A percentile compares a stretch with the other conserved stretches of the same genome.
phyloP scores from a whole-genome alignment of 305 asterid species.

The Fraxinus xanthoxyloides region DNA sequence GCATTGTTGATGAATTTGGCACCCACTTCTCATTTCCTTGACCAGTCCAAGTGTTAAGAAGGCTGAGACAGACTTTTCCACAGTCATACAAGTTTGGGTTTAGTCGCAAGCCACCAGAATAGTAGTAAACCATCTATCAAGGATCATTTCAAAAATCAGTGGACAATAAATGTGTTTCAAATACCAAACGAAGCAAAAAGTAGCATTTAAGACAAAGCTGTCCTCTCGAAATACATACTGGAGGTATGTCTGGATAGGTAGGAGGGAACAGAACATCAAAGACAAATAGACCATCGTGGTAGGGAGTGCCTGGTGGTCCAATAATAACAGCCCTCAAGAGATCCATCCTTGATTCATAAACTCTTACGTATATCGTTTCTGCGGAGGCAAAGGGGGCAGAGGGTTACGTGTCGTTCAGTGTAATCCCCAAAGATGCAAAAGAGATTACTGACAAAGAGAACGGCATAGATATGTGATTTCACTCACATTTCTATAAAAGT shows the following conservation, averaged over 20 bases:
- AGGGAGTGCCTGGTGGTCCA: constrained; percentile 69
- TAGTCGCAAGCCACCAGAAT: constrained; percentile 57
- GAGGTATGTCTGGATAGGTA: constrained; percentile 49
- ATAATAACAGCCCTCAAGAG: constrained; percentile 57
- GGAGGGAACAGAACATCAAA: constrained; percentile 52
- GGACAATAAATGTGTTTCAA: not conserved
- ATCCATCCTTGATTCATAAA: constrained; percentile 57
- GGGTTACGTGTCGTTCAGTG: not conserved
- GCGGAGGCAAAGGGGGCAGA: constrained; percentile 2
- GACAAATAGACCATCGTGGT: constrained; percentile 63
- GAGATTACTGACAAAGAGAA: not conserved
- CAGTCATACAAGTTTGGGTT: constrained; percentile 61
- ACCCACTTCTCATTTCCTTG: constrained; percentile 48
- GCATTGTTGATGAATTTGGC: constrained; percentile 57
- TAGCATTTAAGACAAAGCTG: not conserved
- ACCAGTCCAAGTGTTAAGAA: constrained; percentile 63
- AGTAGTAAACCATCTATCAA: constrained; percentile 52
- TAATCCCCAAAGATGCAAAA: not conserved
- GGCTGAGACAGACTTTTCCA: constrained; percentile 67
- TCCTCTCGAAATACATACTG: constrained; percentile 33
- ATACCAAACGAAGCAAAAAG: not conserved
- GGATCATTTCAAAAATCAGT: not conserved
- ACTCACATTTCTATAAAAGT: not conserved
- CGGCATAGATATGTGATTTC: not conserved
- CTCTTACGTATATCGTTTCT: constrained; percentile 56